phyloP scores from a whole-genome alignment of 768 basidiomycete species.

The Dentipellis sp. region DNA sequence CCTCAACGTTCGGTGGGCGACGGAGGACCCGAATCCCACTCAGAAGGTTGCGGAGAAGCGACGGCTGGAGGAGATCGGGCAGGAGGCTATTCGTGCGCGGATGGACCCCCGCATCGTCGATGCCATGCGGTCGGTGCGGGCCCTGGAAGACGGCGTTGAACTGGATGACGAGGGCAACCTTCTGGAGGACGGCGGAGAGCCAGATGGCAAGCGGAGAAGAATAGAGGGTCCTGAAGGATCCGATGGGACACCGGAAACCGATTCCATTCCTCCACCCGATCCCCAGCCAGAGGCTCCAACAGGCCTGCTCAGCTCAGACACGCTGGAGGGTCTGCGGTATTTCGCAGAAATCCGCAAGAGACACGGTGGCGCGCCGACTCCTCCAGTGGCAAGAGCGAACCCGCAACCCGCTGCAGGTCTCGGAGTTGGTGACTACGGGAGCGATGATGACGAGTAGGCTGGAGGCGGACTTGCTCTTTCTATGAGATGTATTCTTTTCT shows the following conservation, averaged over 20 bases:
- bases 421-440: conserved; percentile 70
- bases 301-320: conserved; percentile 74
- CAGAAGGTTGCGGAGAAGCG: conserved; percentile 81
- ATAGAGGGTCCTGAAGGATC: conserved; percentile 20
- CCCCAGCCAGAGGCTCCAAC: conserved; percentile 16
- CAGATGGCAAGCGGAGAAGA: conserved; percentile 27
- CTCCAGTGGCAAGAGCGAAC: conserved; percentile 19
- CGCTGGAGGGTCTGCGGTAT: conserved; percentile 83
- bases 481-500: not conserved
- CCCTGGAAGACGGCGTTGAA: conserved; percentile 72
- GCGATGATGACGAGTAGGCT: conserved; percentile 46
- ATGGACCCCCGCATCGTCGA: conserved; percentile 88
- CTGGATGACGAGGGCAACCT: conserved; percentile 5
- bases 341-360: conserved; percentile 81
- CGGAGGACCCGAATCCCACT: conserved; percentile 94
- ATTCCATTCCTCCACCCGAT: not conserved
- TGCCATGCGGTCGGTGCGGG: conserved; percentile 77
- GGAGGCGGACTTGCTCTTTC: not conserved
- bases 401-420: conserved; percentile 35
- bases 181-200: conserved; percentile 24
- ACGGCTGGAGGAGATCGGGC: conserved; percentile 75
- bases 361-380: conserved; percentile 31
- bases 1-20: conserved; percentile 98
- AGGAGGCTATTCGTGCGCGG: conserved; percentile 73
- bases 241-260: not conserved